Base-by-base conservation (phyloP, 768 basidiomycete species). In the Tylopilus sp. region DNA sequence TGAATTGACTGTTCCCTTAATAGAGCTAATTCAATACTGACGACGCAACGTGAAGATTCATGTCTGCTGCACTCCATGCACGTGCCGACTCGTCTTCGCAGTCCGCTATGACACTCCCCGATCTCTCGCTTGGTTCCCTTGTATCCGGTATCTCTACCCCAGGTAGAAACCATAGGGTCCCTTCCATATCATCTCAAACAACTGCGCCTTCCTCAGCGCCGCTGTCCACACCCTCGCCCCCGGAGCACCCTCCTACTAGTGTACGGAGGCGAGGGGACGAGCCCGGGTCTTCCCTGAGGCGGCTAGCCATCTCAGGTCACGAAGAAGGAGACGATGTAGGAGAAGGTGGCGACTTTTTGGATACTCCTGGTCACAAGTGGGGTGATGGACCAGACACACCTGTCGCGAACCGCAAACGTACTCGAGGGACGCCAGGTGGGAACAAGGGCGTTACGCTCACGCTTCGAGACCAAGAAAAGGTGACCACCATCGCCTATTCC, bases 391-490 rank as follows among this genome's bases (percentile, higher is more conserved):
- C 71, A 11, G 81, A 80, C 37, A 82, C 82, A 5, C 82, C 82
- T n/a, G 63, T 72, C 30, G 71, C 75, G 9, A 75, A 79, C 16
- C 69, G 74, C 21, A 81, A 80, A 64, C 76, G 78, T 25, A 61
- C 63, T n/a, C 60, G 71, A 53, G 63, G 50, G n/a, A 62, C 57
- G 17, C 60, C 61, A 7, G 51, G 60, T 13, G 67, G 60, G 13
- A 62, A 65, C 17, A 76, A 71, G 29, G 68, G 68, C 12, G 72
- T 64, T 25, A 72, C 82, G 16, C 79, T 97, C 59, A 96, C 95
- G 0, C 77, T 99, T 14, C 81, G 94, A 9, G 96, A 98, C 67
- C 96, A 99, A 70, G 95, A 98, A 73, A 96, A 98, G 81, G 96
- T 92, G 51, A 60, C 3, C 24, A 33, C 42, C 25, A 52, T 36